These are phyloP conservation scores for Geranium incanum DNA, from an alignment of 441 rosid species.

Conservation along the genomic window DNA sequence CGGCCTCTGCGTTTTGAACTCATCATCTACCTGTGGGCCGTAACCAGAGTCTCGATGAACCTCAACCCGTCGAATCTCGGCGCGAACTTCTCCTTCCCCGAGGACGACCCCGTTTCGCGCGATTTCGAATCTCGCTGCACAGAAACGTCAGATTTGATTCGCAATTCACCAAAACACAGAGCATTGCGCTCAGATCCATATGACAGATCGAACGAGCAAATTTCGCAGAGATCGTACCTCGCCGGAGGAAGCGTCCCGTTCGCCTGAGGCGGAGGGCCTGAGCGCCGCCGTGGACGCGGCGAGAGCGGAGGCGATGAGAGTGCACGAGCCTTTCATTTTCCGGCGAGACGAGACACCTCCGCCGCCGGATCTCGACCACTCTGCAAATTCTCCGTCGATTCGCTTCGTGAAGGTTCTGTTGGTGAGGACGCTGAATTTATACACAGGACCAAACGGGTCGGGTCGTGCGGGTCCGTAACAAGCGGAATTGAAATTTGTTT, in stretches of 20 bases:
- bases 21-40: slow-evolving; percentile 58
- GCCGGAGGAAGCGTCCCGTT: slow-evolving; percentile 10
- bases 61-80: slow-evolving; percentile 83
- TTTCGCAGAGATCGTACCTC: slow-evolving; percentile 22
- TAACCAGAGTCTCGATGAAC: slow-evolving; percentile 81
- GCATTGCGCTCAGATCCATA: not conserved
- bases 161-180: not conserved
- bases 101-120: not conserved
- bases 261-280: slow-evolving; percentile 31
- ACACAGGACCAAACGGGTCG: too few relatives aligned
- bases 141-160: not conserved
- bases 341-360: too few relatives aligned
- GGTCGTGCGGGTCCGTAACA: too few relatives aligned
- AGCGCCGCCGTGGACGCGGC: slow-evolving; percentile 61
- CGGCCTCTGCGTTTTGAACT: not conserved
- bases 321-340: too few relatives aligned
- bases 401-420: too few relatives aligned
- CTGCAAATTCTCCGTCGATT: too few relatives aligned
- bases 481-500: too few relatives aligned
- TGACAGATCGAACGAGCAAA: not conserved
- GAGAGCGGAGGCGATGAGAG: slow-evolving; percentile 11
- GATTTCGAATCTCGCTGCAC: slow-evolving; percentile 19
- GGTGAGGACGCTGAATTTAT: too few relatives aligned
- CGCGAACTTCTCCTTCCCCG: slow-evolving; percentile 48
- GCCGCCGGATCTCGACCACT: too few relatives aligned